Evolutionary conservation across 805 yeast species (phyloP), one percentile per base, ranked within the genome.

Genomic region (Kodamaea leandrae): DNA sequence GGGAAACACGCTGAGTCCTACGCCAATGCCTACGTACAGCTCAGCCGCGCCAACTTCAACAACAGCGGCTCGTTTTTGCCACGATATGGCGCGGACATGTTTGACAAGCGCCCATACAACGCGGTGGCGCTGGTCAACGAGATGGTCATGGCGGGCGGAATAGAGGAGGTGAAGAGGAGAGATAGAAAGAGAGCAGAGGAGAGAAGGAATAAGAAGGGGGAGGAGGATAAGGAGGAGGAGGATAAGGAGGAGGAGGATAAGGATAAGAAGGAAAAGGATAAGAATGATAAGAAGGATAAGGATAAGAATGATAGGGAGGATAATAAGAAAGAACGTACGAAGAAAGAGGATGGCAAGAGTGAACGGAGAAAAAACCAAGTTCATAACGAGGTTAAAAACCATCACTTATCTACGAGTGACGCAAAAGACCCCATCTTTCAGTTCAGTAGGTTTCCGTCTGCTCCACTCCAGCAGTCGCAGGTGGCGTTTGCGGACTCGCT

Each of bases 1-100:
- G 51, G 53, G 14, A 50, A 45, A 7, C 43, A 48, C 32, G 43
- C 59, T 4, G 29, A 35, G 10, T 48, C 50, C 32, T 66, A 61
- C 46, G 51, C 52, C 20, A 52, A 56, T 27, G 78, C 75, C 4
- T 70, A 53, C 46, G 51, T 72, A 3, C 60, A 62, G 32, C 54
- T 76, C 23, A 68, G 78, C 32, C 48, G 77, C 44, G 79, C 80
- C 7, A 74, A 70, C 44, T 74, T 64, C 49, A 53, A 60, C 27
- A 37, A 14, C 24, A 12, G 14, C 21, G 42, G 51, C 26, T 47
- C n/a, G 50, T 52, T 5, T 45, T n/a, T n/a, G n/a, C n/a, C n/a
- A n/a, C n/a, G 50, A 14, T 77, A 51, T 43, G 78, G 80, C 2
- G 42, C 51, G 18, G 73, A 67, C 25, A 54, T 61, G 21, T 71